A percentile compares a stretch with the other conserved stretches of the same genome.
Evolutionary conservation across 805 yeast genomes (phyloP).

Genomic region (Millerozyma miso): DNA sequence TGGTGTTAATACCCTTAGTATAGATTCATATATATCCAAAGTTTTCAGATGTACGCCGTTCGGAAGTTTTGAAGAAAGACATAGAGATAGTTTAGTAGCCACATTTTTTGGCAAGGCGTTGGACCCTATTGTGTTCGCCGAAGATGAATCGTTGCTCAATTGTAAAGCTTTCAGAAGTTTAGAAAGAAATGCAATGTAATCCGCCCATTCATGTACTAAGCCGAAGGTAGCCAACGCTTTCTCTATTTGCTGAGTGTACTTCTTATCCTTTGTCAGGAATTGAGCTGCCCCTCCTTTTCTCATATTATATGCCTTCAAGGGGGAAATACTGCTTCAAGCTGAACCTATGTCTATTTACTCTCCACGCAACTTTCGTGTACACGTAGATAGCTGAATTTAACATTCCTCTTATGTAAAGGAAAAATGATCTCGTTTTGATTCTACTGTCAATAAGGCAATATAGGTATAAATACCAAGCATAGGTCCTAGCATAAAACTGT

Average conservation of each 20-base stretch:
- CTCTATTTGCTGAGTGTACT: slow-evolving; percentile 63
- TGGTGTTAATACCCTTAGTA: slow-evolving; percentile 61
- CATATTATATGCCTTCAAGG: background rate
- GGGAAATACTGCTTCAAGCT: background rate
- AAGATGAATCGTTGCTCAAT: slow-evolving; percentile 20
- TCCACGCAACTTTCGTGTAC: background rate
- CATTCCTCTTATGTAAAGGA: background rate
- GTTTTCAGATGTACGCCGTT: slow-evolving; percentile 95
- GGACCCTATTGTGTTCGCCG: slow-evolving; percentile 32
- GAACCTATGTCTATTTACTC: background rate
- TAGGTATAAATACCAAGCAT: no score
- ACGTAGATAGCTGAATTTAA: background rate
- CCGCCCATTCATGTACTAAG: slow-evolving; percentile 94
- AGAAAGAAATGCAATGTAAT: slow-evolving; percentile 84
- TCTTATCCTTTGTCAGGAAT: slow-evolving; percentile 56
- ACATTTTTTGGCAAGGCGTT: slow-evolving; percentile 68
- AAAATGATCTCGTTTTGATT: no score
- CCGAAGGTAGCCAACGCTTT: slow-evolving; percentile 74
- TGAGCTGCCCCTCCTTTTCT: slow-evolving; percentile 7
- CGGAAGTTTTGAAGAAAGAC: slow-evolving; percentile 78
- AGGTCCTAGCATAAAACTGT: no score
- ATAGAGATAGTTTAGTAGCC: slow-evolving; percentile 68
- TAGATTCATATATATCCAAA: slow-evolving; percentile 65
- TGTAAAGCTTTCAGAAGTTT: slow-evolving; percentile 68
- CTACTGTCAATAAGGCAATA: no score